Base-by-base conservation (phyloP, 225 moss, liverwort and hornwort genomes). In the Polytrichum formosum region DNA sequence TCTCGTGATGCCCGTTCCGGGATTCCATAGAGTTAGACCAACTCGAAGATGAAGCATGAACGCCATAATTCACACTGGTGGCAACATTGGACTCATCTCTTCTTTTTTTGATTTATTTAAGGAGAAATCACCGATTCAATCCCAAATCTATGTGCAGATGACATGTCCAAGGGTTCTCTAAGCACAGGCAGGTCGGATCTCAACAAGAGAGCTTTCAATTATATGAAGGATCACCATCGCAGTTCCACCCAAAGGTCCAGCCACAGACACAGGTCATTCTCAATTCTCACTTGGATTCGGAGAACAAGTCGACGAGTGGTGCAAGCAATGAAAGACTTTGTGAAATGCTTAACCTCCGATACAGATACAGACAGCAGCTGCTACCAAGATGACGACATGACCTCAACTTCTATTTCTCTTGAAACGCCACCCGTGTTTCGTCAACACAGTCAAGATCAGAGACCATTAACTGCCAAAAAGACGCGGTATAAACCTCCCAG, bases 101-200 rank as follows among this genome's bases (percentile, higher is more conserved):
- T 46, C 46, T 46, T 46, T 13, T 30, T 16, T 16, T 16, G 46
- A 46, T 46, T 13, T 46, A 46, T 13, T 46, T 46, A 46, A 46
- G 46, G 0, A 13, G 46, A 46, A 46, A 46, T 46, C 46, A 46
- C 46, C 0, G 13, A 46, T 46, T 46, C 13, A 16, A 13, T 46
- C 10, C 46, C 16, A 16, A 46, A 46, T 46, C 13, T 4, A 30
- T 68, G 71, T 74, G 74, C 78, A 84, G 81, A 78, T 78, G 78
- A 81, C 70, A 81, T 78, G 78, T 73, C 55, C 60, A 73, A 81
- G 75, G 73, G 58, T 75, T 67, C 73, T 64, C 70, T 7, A 54
- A 72, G 59, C 26, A 74, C 67, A 31, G 16, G 13, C 46, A 70
- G 56, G 74, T 71, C 63, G 30, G 66, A 66, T 22, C 66, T 66